A percentile compares a stretch with the other conserved stretches of the same genome.
Conservation (phyloP, 306 rosid species). For the Citrullus amarus region DNA sequence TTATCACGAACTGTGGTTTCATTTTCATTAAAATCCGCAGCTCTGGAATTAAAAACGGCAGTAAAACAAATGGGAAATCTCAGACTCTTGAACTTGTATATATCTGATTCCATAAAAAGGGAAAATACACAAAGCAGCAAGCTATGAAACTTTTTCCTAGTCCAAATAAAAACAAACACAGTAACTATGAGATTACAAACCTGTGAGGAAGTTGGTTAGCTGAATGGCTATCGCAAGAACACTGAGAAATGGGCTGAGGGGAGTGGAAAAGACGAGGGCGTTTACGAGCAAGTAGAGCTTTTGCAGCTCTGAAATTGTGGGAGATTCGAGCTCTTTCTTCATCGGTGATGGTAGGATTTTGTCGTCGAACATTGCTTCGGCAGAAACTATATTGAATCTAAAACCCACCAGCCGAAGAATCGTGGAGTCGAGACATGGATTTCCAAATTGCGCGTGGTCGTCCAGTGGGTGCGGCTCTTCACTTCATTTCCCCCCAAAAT, state of each 20-base stretch:
- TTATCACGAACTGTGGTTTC: slow-evolving; percentile 15
- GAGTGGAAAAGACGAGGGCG: slow-evolving; percentile 29
- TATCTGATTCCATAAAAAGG: not conserved
- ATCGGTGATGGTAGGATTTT: slow-evolving; percentile 20
- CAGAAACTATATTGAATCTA: not conserved
- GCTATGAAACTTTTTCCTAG: not conserved
- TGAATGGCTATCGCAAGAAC: not conserved
- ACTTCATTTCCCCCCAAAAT: not conserved
- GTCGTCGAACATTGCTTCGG: not conserved
- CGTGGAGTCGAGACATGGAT: not conserved
- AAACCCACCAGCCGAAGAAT: not conserved
- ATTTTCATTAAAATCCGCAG: slow-evolving; percentile 13
- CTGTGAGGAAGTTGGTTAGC: slow-evolving; percentile 10
- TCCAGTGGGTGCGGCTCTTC: not conserved
- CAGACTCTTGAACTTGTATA: not conserved
- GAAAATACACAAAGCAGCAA: not conserved
- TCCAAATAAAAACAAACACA: not conserved
- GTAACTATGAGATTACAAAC: slow-evolving; percentile 8
- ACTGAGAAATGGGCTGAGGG: slow-evolving; percentile 17
- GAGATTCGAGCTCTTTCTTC: slow-evolving; percentile 46
- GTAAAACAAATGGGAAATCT: not conserved
- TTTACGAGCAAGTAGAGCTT: slow-evolving; percentile 62
- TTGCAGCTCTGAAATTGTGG: slow-evolving; percentile 48
- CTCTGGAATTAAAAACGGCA: slow-evolving; percentile 15
- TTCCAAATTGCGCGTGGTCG: not conserved